A percentile compares a stretch with the other conserved stretches of the same genome.
Conservation (phyloP, 2,329 filamentous ascomycete species). For the Penicillium olsonii region DNA sequence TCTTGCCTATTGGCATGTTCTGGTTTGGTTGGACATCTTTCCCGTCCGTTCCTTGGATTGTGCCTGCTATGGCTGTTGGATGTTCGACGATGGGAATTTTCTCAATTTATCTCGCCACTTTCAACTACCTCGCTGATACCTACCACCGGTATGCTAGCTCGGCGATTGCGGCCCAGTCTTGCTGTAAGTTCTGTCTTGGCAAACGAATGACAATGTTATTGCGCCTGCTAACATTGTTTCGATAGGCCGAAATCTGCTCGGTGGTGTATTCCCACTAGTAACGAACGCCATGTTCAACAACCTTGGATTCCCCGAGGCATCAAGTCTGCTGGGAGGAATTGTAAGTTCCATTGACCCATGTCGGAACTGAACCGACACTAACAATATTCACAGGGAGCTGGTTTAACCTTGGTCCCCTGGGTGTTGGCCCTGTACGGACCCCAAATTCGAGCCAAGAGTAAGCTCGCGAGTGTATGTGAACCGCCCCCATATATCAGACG, state of each 20-base stretch:
- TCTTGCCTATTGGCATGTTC: slow-evolving; percentile 79
- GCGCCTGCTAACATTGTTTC: slow-evolving; percentile 1
- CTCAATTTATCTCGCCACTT: slow-evolving; percentile 81
- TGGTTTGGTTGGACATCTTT: slow-evolving; percentile 75
- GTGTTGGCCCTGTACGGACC: slow-evolving; percentile 77
- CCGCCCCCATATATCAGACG: background rate
- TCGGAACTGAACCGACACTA: slow-evolving; percentile 2
- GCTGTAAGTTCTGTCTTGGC: slow-evolving; percentile 52
- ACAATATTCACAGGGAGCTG: slow-evolving; percentile 40
- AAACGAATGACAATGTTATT: background rate
- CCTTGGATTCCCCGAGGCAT: slow-evolving; percentile 70
- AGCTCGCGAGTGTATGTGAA: slow-evolving; percentile 65
- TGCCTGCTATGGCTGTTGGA: slow-evolving; percentile 67
- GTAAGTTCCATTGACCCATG: slow-evolving; percentile 39
- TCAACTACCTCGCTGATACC: slow-evolving; percentile 89
- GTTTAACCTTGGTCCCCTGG: slow-evolving; percentile 82
- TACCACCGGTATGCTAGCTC: slow-evolving; percentile 85
- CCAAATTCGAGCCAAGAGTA: slow-evolving; percentile 72
- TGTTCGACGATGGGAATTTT: slow-evolving; percentile 85
- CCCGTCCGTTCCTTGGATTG: slow-evolving; percentile 67
- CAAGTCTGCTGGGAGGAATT: slow-evolving; percentile 74
- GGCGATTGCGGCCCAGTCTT: slow-evolving; percentile 81
- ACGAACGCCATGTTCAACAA: slow-evolving; percentile 71
- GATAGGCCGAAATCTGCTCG: slow-evolving; percentile 70
- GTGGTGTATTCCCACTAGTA: slow-evolving; percentile 77